A percentile compares a stretch with the other conserved stretches of the same genome.
Evolutionary conservation across 371 early-diverging fungal species (phyloP).

Genomic region (Mortierella sp.): DNA sequence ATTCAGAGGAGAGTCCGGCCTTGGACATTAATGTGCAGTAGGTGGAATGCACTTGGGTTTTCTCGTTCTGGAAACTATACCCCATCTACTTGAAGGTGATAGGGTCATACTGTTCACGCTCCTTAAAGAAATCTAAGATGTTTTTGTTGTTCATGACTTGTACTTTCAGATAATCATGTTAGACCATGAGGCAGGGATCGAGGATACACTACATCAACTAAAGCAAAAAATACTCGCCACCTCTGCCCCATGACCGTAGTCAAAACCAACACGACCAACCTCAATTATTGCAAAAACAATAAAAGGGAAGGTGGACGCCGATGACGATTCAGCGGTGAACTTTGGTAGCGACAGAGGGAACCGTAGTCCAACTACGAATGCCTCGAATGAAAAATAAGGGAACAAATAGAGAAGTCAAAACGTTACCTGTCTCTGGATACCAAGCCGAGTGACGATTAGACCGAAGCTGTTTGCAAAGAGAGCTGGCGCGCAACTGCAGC

Average conservation of each 20-base stretch:
- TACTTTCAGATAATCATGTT: background rate
- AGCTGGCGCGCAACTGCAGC: no score
- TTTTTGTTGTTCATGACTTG: background rate
- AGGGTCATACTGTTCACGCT: background rate
- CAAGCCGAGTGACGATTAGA: no score
- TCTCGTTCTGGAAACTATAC: background rate
- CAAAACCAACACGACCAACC: background rate
- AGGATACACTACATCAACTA: constrained; percentile 11
- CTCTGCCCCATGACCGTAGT: constrained; percentile 9
- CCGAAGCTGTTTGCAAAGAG: no score
- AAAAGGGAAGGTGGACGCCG: constrained; percentile 15
- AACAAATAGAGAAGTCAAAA: no score
- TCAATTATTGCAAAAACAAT: constrained; percentile 1
- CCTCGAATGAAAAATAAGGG: no score
- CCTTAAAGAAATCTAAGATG: background rate
- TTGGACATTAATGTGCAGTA: background rate
- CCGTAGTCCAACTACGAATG: constrained; percentile 19
- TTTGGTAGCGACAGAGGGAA: constrained; percentile 25
- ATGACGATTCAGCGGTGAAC: constrained; percentile 6
- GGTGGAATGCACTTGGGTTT: background rate
- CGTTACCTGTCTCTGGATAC: no score
- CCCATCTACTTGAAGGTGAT: background rate
- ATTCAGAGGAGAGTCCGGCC: constrained; percentile 3
- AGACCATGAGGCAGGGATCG: constrained; percentile 1
- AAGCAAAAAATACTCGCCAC: constrained; percentile 1